These are phyloP conservation scores for Ormosia semicastrata DNA, from an alignment of 306 rosid species.

Conservation along the genomic window DNA sequence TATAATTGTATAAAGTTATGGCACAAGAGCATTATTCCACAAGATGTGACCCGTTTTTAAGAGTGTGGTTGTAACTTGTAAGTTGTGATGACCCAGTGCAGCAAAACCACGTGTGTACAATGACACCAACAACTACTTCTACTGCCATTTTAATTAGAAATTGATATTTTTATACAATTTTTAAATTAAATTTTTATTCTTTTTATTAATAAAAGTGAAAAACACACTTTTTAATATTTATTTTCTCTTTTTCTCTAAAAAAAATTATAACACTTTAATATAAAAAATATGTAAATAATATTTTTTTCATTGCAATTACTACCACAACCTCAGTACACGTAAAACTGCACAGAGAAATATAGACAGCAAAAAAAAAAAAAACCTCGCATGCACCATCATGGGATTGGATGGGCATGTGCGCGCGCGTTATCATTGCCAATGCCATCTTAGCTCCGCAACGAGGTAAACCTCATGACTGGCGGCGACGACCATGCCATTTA, in stretches of 20 bases:
- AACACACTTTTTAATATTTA: no score
- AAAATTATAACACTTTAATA: no score
- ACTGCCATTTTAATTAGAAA: not conserved
- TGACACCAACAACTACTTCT: not conserved
- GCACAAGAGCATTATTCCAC: no score
- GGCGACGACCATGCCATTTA: not conserved
- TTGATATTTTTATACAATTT: no score
- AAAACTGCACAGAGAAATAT: not conserved
- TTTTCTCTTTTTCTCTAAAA: no score
- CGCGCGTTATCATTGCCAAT: not conserved
- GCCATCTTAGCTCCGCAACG: not conserved
- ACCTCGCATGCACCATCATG: not conserved
- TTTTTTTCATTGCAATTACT: not conserved
- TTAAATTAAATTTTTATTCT: no score
- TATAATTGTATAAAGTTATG: no score
- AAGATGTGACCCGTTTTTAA: not conserved
- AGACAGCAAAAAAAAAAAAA: not conserved
- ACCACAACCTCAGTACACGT: not conserved
- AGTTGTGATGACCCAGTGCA: slow-evolving; percentile 21
- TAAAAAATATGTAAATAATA: no score
- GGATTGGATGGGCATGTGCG: not conserved
- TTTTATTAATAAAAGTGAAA: no score
- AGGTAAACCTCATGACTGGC: not conserved
- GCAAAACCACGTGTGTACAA: slow-evolving; percentile 35
- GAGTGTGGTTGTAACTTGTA: not conserved